Percentiles rank a stretch among this genome's conserved stretches.
Conservation (phyloP, 352 stramenopile species). For the Globisporangium mamillatum region DNA sequence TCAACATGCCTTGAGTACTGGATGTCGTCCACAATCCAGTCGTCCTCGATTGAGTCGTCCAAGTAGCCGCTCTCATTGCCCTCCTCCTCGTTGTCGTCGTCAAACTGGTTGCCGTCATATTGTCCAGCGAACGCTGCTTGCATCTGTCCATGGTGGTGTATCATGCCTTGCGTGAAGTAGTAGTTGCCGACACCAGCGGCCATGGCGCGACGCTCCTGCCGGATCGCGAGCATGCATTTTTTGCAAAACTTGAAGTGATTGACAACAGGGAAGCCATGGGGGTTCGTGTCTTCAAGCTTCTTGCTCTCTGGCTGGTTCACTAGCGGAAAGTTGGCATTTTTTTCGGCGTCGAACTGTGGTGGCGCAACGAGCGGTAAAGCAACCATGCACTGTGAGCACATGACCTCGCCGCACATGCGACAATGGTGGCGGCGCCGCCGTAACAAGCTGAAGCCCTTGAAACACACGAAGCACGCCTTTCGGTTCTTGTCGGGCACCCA, state of each 20-base stretch:
- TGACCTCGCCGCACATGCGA: slow-evolving; percentile 77
- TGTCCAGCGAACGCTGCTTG: slow-evolving; percentile 16
- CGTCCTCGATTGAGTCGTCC: slow-evolving; percentile 10
- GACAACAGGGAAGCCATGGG: slow-evolving; percentile 53
- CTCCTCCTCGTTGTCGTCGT: slow-evolving; percentile 18
- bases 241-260: slow-evolving; percentile 73
- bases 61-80: slow-evolving; percentile 20
- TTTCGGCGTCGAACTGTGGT: slow-evolving; percentile 13
- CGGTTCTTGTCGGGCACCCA: slow-evolving; percentile 62
- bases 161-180: slow-evolving; percentile 43
- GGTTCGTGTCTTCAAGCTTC: slow-evolving; percentile 31
- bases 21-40: slow-evolving; percentile 38
- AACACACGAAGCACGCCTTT: slow-evolving; percentile 63
- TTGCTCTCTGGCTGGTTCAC: slow-evolving; percentile 40
- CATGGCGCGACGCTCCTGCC: slow-evolving; percentile 58
- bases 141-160: slow-evolving; percentile 39
- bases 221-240: slow-evolving; percentile 53
- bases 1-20: slow-evolving; percentile 51
- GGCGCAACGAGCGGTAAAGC: slow-evolving; percentile 52
- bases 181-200: slow-evolving; percentile 42
- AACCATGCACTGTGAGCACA: slow-evolving; percentile 71
- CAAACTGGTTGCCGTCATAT: slow-evolving; percentile 19
- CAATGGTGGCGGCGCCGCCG: slow-evolving; percentile 68
- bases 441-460: slow-evolving; percentile 66
- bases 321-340: slow-evolving; percentile 21